Conservation (phyloP, 768 basidiomycete species). For the Lactifluus piperatus region DNA sequence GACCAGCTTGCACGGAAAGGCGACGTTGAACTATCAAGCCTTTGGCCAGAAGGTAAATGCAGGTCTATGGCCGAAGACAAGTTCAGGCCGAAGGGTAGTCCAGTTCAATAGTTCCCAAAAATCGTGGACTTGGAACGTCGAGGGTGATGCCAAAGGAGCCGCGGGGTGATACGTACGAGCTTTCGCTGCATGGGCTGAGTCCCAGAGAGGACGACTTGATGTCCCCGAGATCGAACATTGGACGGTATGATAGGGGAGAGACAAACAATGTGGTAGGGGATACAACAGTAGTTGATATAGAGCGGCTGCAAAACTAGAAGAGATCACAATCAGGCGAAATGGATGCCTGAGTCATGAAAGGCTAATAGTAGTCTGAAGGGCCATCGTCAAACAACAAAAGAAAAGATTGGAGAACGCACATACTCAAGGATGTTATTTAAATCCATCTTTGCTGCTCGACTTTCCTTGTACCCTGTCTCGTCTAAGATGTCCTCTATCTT, state of each 20-base stretch:
- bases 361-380: conserved; percentile 12
- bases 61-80: neutral
- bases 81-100: neutral
- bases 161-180: neutral
- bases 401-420: neutral
- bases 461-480: conserved; percentile 16
- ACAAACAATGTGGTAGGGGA: neutral
- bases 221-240: neutral
- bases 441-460: conserved; percentile 21
- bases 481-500: conserved; percentile 17
- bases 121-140: neutral
- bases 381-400: neutral
- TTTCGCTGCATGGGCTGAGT: neutral
- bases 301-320: neutral
- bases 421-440: conserved; percentile 19
- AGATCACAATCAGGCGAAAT: conserved; percentile 9
- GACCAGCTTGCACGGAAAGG: too few relatives aligned
- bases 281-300: neutral
- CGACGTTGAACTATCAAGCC: neutral
- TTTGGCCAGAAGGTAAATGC: neutral
- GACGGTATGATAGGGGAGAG: neutral
- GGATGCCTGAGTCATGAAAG: conserved; percentile 19
- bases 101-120: neutral
- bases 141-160: neutral
- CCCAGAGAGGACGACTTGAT: too few relatives aligned